phyloP scores from a whole-genome alignment of 495 filamentous ascomycete genomes.

The Penicillium macrosclerotiorum region DNA sequence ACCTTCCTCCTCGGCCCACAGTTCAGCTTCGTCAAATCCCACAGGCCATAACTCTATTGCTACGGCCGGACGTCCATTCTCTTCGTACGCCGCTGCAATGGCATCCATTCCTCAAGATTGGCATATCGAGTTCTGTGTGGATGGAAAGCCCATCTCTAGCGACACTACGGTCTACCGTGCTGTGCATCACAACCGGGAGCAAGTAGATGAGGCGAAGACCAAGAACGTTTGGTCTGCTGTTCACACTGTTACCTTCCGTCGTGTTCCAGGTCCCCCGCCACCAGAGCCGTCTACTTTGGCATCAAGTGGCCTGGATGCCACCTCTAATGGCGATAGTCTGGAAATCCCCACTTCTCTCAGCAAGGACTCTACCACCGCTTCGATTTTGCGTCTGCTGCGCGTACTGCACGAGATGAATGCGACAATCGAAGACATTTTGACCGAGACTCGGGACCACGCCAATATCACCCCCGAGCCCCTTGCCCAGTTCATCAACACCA shows the following conservation, averaged over 20 bases:
- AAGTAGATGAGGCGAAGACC: conserved; percentile 62
- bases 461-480: conserved; percentile 79
- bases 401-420: conserved; percentile 92
- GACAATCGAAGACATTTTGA: conserved; percentile 92
- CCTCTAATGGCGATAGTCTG: conserved; percentile 43
- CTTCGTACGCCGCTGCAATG: conserved; percentile 82
- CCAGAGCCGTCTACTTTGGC: conserved; percentile 69
- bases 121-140: conserved; percentile 95
- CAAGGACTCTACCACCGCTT: conserved; percentile 77
- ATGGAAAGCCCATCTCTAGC: conserved; percentile 76
- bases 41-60: conserved; percentile 38
- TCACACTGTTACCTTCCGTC: conserved; percentile 88
- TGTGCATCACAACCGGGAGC: conserved; percentile 69
- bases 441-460: conserved; percentile 72
- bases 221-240: conserved; percentile 85
- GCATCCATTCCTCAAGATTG: conserved; percentile 78
- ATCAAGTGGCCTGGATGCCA: conserved; percentile 45
- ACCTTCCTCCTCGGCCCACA: conserved; percentile 43
- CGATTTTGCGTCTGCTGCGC: conserved; percentile 83
- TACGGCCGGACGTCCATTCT: conserved; percentile 47
- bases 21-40: conserved; percentile 27
- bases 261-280: conserved; percentile 83
- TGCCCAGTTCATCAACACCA: conserved; percentile 97
- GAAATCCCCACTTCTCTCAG: conserved; percentile 79
- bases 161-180: conserved; percentile 97